Conservation (phyloP, 2,329 filamentous ascomycete species). For the Capronia americana region DNA sequence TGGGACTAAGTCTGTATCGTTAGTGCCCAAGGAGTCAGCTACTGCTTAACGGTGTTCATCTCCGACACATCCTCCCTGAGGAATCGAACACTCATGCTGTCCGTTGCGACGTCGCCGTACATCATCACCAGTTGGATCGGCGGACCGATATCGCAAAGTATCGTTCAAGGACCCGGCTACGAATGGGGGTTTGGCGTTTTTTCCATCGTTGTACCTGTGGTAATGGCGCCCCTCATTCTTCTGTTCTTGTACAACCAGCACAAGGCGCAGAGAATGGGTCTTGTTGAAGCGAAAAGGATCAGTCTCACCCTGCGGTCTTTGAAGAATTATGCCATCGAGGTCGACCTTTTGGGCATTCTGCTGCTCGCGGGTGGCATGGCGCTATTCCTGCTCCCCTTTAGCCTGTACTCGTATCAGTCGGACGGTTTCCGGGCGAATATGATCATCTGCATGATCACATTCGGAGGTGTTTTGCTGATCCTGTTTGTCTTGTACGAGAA, state of each 20-base stretch:
- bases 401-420: constrained; percentile 52
- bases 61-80: constrained; percentile 67
- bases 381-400: constrained; percentile 70
- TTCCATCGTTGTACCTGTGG: constrained; percentile 62
- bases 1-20: no score
- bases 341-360: constrained; percentile 65
- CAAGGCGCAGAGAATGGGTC: constrained; percentile 61
- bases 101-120: constrained; percentile 61
- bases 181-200: constrained; percentile 69
- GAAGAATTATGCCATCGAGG: constrained; percentile 62
- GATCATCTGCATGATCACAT: constrained; percentile 57
- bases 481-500: constrained; percentile 62
- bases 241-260: constrained; percentile 58
- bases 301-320: constrained; percentile 37
- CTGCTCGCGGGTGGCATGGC: constrained; percentile 65
- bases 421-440: constrained; percentile 52
- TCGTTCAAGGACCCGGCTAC: constrained; percentile 59
- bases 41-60: constrained; percentile 63
- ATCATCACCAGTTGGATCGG: constrained; percentile 66
- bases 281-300: constrained; percentile 45
- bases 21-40: constrained; percentile 55
- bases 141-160: constrained; percentile 56
- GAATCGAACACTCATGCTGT: constrained; percentile 66
- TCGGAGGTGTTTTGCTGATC: constrained; percentile 62
- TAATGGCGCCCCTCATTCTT: constrained; percentile 59